These are phyloP conservation scores for Cadophora gregata DNA, from an alignment of 2,329 filamentous ascomycete genomes.

Conservation along the genomic window DNA sequence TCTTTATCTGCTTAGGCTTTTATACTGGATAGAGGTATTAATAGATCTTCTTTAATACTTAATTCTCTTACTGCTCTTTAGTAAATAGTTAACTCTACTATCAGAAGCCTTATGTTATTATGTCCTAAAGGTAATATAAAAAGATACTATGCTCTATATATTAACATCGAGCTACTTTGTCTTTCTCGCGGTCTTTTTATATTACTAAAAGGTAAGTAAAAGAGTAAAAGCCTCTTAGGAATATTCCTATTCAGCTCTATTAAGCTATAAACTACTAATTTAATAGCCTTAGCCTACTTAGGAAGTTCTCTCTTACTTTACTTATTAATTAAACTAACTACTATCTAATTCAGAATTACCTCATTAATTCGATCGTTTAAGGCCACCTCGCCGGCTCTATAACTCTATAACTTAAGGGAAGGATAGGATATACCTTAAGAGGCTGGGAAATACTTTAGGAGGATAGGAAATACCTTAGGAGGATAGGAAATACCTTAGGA, in stretches of 20 bases:
- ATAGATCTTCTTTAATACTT: background rate
- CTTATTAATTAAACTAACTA: no score
- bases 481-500: no score
- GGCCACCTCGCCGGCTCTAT: no score
- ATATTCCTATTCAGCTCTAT: background rate
- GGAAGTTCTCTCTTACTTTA: no score
- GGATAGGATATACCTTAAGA: no score
- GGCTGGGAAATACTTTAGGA: no score
- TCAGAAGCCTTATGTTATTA: background rate
- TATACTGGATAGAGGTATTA: background rate
- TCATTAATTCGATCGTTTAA: no score
- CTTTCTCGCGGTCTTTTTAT: background rate
- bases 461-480: no score
- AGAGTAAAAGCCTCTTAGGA: background rate
- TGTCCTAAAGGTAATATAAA: background rate
- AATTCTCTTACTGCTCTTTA: background rate
- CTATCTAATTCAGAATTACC: no score
- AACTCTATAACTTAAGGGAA: no score
- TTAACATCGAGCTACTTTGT: background rate
- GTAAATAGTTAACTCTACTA: background rate
- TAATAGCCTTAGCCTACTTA: no score
- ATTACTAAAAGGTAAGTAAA: background rate
- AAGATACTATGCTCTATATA: background rate
- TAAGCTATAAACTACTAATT: background rate
- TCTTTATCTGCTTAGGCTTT: background rate